phyloP scores from a whole-genome alignment of 805 yeast genomes.

The Sungouiozyma ichnusensis region DNA sequence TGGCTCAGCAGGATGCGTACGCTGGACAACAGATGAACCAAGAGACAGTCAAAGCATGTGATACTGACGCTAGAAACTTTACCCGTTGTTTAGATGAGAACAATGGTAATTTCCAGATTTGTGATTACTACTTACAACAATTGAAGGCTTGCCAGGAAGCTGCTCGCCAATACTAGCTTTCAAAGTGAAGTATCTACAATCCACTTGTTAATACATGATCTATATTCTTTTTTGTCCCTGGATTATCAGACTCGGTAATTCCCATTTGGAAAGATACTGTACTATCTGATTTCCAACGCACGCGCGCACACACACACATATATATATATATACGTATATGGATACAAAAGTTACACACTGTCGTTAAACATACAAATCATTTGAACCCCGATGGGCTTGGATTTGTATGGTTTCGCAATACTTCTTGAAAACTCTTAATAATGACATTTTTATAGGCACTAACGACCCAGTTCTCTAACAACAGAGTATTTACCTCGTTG shows the following conservation, averaged over 20 bases:
- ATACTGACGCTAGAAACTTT: slow-evolving; percentile 86
- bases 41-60: slow-evolving; percentile 56
- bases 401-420: too few relatives aligned
- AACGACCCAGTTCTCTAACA: too few relatives aligned
- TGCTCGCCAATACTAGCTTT: slow-evolving; percentile 53
- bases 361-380: too few relatives aligned
- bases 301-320: background rate
- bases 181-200: slow-evolving; percentile 13
- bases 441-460: too few relatives aligned
- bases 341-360: too few relatives aligned
- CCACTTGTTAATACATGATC: slow-evolving; percentile 1
- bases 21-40: slow-evolving; percentile 17
- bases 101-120: slow-evolving; percentile 90
- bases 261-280: too few relatives aligned
- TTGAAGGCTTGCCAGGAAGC: slow-evolving; percentile 97
- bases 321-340: background rate
- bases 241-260: too few relatives aligned
- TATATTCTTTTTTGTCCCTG: background rate
- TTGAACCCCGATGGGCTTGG: too few relatives aligned
- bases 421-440: too few relatives aligned
- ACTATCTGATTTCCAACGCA: background rate
- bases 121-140: slow-evolving; percentile 95
- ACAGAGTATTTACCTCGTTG: too few relatives aligned
- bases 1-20: slow-evolving; percentile 35
- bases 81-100: slow-evolving; percentile 93